Evolutionary conservation across 768 basidiomycete species (phyloP).

Genomic region (Cyclocybe cylindracea): DNA sequence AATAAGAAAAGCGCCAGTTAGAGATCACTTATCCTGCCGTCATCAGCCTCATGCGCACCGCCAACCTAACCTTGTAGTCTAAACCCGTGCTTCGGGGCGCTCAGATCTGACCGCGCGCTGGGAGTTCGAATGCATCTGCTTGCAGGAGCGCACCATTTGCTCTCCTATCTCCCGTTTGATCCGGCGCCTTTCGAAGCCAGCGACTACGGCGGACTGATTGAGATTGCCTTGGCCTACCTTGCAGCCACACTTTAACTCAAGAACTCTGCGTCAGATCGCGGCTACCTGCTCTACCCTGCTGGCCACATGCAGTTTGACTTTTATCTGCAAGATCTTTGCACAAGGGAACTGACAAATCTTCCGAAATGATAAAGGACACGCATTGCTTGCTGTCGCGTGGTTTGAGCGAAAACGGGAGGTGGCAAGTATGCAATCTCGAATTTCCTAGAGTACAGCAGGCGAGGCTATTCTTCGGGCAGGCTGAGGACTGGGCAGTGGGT

Average conservation of each 20-base stretch:
- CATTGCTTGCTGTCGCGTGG: not conserved
- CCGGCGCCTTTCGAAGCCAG: slow-evolving; percentile 14
- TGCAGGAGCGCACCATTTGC: not conserved
- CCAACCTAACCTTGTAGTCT: slow-evolving; percentile 8
- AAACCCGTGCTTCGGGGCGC: not conserved
- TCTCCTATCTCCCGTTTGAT: slow-evolving; percentile 12
- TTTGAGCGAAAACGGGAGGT: not conserved
- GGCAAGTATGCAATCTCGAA: not conserved
- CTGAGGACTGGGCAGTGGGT: not conserved
- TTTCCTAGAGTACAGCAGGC: not conserved
- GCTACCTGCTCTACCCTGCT: slow-evolving; percentile 2
- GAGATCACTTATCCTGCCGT: slow-evolving; percentile 8
- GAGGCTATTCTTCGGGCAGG: not conserved
- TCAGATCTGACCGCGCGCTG: not conserved
- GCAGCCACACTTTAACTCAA: slow-evolving; percentile 7
- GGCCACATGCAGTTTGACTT: slow-evolving; percentile 1
- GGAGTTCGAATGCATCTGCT: no score
- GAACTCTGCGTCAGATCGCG: slow-evolving; percentile 14
- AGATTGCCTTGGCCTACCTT: slow-evolving; percentile 7
- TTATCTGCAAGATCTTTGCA: not conserved
- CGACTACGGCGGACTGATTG: slow-evolving; percentile 9
- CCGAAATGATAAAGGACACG: slow-evolving; percentile 16
- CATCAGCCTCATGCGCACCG: slow-evolving; percentile 9
- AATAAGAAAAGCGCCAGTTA: slow-evolving; percentile 9
- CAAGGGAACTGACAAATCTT: slow-evolving; percentile 13